phyloP scores from a whole-genome alignment of 495 filamentous ascomycete species.

The Tuber calosporum region DNA sequence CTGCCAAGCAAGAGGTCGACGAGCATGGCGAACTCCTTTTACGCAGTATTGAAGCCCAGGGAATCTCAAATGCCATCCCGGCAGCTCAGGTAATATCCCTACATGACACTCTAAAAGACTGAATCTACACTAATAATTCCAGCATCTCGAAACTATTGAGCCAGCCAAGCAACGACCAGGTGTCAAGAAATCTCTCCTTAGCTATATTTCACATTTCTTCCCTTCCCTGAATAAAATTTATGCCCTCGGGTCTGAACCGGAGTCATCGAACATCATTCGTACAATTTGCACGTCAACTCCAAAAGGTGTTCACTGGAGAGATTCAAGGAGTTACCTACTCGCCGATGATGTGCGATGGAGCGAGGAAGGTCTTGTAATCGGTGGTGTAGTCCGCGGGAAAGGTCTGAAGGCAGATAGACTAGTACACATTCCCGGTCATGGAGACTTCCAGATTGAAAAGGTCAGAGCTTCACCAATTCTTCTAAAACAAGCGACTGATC shows the following conservation, averaged over 20 bases:
- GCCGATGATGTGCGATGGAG: constrained; percentile 73
- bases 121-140: neutral
- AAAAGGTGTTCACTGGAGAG: constrained; percentile 88
- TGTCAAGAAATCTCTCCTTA: constrained; percentile 70
- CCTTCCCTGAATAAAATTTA: constrained; percentile 79
- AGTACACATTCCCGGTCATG: constrained; percentile 88
- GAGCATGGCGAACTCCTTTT: constrained; percentile 72
- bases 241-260: constrained; percentile 75
- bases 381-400: constrained; percentile 78
- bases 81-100: constrained; percentile 55
- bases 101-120: neutral
- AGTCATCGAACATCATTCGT: constrained; percentile 80
- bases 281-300: constrained; percentile 82
- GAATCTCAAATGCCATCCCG: constrained; percentile 75
- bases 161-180: constrained; percentile 68
- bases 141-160: constrained; percentile 64
- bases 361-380: constrained; percentile 57
- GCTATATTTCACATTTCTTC: constrained; percentile 89
- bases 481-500: constrained; percentile 33
- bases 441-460: constrained; percentile 86
- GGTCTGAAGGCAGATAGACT: constrained; percentile 82
- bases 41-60: constrained; percentile 81
- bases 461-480: constrained; percentile 62
- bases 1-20: constrained; percentile 73
- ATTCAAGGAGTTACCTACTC: constrained; percentile 89